Base-by-base conservation (phyloP, 148 eudicot species). In the Heliamphora exappendiculata region DNA sequence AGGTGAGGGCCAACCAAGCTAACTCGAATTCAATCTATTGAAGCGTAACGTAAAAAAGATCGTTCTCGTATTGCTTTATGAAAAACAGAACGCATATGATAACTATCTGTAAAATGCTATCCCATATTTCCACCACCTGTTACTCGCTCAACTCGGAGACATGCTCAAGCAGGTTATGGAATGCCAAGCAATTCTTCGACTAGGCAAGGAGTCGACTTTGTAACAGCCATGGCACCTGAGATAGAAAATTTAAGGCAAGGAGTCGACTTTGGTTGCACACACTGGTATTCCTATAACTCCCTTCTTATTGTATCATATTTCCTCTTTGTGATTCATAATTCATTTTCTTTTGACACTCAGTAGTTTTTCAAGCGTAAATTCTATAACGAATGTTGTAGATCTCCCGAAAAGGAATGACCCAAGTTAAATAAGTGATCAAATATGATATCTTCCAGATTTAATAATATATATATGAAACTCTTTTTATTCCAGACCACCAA, bases 181-280 rank as follows among this genome's bases (percentile, higher is more conserved):
- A 87, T 89, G 96, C 94, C 97, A 63, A 75, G 75, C 58, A 87
- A 87, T 82, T 88, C 98, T 79, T 82, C 97, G 7, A 84, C 82
- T 13, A 85, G 91, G 80, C 91, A n/a, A n/a, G n/a, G n/a, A n/a
- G n/a, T n/a, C n/a, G n/a, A n/a, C n/a, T n/a, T 95, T 78, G 96
- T 91, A 80, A 90, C 89, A 88, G 98, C 96, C 37, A 91, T 91
- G 97, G 90, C 88, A 64, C 83, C 93, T 76, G 99, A 96, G 49
- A 78, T 80, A 20, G 95, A 85, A 78, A 85, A 78, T 74, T 80
- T 95, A 77, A 95, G 98, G 98, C 91, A 49, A 75, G n/a, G n/a
- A n/a, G n/a, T n/a, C n/a, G 1, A 51, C 24, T 77, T 62, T 37
- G 26, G 37, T 49, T 28, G n/a, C 54, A 41, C n/a, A 44, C 44